Conservation (phyloP, 805 yeast genomes). For the Wilhelminamyces savonicus region DNA sequence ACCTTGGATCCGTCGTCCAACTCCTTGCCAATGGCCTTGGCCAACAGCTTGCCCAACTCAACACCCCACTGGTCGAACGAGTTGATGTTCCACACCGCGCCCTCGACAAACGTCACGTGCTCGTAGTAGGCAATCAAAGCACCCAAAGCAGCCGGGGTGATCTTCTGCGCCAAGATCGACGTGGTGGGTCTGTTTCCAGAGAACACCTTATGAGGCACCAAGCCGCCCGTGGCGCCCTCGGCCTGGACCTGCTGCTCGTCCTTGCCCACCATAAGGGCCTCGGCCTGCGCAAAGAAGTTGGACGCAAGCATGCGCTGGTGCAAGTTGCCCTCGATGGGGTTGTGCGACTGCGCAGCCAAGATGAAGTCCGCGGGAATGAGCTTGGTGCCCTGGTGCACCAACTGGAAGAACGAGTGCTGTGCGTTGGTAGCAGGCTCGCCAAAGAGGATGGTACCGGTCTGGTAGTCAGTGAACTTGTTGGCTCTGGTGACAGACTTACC, state of each 20-base stretch:
- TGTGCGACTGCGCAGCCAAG: slow-evolving; percentile 94
- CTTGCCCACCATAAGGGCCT: slow-evolving; percentile 96
- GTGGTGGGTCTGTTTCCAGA: slow-evolving; percentile 99
- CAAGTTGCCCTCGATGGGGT: slow-evolving; percentile 88
- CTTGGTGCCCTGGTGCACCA: slow-evolving; percentile 98
- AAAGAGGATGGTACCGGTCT: slow-evolving; percentile 91
- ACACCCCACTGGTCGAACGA: slow-evolving; percentile 99
- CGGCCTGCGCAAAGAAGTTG: slow-evolving; percentile 97
- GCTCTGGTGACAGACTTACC: slow-evolving; percentile 97
- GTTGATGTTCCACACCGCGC: slow-evolving; percentile 99
- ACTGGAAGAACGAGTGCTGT: slow-evolving; percentile 98
- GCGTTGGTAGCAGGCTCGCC: slow-evolving; percentile 99
- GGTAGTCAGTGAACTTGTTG: slow-evolving; percentile 84
- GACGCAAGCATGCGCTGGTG: slow-evolving; percentile 99
- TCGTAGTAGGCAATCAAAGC: slow-evolving; percentile 97
- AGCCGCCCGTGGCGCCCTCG: slow-evolving; percentile 82
- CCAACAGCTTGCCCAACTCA: slow-evolving; percentile 96
- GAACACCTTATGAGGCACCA: slow-evolving; percentile 94
- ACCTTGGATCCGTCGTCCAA: slow-evolving; percentile 55
- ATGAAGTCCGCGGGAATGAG: slow-evolving; percentile 96
- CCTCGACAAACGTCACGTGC: slow-evolving; percentile 95
- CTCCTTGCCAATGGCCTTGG: slow-evolving; percentile 91
- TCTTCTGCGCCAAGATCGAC: slow-evolving; percentile 88
- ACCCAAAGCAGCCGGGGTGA: slow-evolving; percentile 95
- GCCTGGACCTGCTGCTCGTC: slow-evolving; percentile 72